Base-by-base conservation (phyloP, 2,329 filamentous ascomycete genomes). In the Beauveria asiatica region DNA sequence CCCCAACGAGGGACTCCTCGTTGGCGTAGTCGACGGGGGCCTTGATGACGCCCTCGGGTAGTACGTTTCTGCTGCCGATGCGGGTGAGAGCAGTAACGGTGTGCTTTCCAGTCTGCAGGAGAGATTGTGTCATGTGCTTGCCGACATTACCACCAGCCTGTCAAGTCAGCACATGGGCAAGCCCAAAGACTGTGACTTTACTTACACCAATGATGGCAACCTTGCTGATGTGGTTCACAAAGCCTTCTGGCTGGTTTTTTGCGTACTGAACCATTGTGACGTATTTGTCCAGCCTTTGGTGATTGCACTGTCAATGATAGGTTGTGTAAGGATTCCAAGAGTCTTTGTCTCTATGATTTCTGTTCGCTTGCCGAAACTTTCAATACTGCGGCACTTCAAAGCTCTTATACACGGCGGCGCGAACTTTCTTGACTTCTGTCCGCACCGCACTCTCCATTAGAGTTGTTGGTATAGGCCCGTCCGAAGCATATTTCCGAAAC, bases 51-150 rank as follows among this genome's bases (percentile, higher is more conserved):
- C 78, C 78, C 0, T 70, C 63, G 2, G 81, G 79, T 2, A 82
- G 62, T n/a, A 63, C 70, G 56, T 69, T 71, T 0, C 63, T 60
- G 70, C 78, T 80, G 61, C 69, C 71, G 41, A 69, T 66, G 46
- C 81, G 82, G 2, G 79, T 79, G 42, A 83, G 69, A 19, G 80
- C 82, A 0, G 79, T 84, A 25, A 84, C 68, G 5, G 68, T 73
- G 64, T 84, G 81, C 65, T 77, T 80, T 41, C 78, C 79, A 0
- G 74, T 76, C 27, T 75, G 66, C 1, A 83, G 70, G 0, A 85
- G 75, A 5, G 70, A 74, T 2, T 69, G 64, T 0, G 73, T 66
- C 49, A 81, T 73, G 63, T 72, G 64, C 5, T 66, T 68, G 44
- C 78, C 78, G 44, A 79, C 65, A n/a, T 67, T 71, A 37, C 78